Percentiles rank a stretch among this genome's conserved stretches.
These are phyloP conservation scores for Solanum piurae DNA, from an alignment of 257 asterid species.

Conservation along the genomic window DNA sequence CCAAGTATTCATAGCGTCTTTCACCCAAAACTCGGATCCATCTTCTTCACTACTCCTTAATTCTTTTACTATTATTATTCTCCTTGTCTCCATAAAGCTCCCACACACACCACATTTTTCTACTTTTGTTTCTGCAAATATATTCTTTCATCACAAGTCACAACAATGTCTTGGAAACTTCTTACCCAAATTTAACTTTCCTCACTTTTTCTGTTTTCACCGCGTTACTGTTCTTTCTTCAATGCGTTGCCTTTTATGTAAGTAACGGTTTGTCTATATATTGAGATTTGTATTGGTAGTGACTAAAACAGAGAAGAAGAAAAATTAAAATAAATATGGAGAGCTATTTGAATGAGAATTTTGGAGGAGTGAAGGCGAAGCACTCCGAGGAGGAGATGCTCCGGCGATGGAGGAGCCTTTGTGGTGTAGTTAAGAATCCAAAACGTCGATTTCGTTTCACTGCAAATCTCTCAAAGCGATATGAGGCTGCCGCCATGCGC, in stretches of 20 bases:
- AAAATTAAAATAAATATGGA: constrained; percentile 25
- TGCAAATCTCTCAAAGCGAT: constrained; percentile 70
- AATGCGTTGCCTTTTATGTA: neutral
- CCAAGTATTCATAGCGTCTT: constrained; percentile 7
- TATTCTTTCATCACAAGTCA: neutral
- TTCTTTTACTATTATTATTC: neutral
- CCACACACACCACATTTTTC: neutral
- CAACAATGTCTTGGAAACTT: neutral
- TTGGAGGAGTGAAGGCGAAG: constrained; percentile 66
- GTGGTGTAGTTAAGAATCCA: constrained; percentile 69
- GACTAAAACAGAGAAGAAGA: neutral
- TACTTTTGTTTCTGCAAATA: neutral
- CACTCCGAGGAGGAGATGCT: constrained; percentile 59
- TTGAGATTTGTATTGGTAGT: neutral
- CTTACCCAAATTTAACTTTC: neutral
- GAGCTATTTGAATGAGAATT: constrained; percentile 52
- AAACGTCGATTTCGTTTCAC: constrained; percentile 81
- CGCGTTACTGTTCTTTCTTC: neutral
- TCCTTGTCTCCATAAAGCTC: neutral
- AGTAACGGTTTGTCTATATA: neutral
- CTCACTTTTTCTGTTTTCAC: neutral
- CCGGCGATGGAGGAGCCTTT: constrained; percentile 67
- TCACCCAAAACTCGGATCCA: constrained; percentile 3
- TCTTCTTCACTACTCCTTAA: neutral
- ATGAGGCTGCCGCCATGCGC: constrained; percentile 78